Evolutionary conservation across 2,329 filamentous ascomycete species (phyloP), one percentile per base, ranked within the genome.

Genomic region (Colletotrichum liaoningense): DNA sequence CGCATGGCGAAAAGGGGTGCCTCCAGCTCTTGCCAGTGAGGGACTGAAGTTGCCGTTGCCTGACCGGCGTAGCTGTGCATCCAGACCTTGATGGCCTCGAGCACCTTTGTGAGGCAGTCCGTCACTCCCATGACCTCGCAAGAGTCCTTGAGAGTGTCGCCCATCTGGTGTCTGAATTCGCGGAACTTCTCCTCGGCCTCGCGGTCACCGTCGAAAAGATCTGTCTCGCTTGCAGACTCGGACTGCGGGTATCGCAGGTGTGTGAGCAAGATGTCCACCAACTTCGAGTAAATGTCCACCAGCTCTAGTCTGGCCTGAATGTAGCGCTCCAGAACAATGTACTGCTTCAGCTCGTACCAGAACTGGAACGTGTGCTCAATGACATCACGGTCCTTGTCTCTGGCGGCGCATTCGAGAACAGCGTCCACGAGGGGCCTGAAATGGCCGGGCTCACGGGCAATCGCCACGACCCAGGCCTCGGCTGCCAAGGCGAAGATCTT

Each of bases 341-440:
- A 98, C 81, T 98, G 95, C 86, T 99, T 99, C 59, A 99, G 89
- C 80, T 99, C 97, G 81, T 97, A 98, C 97, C 97, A 99, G 85
- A 99, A 98, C 77, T 91, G 92, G 84, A 99, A 99, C 0, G 97
- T 99, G 79, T 97, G 92, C 67, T 95, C 94, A 75, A 99, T 95
- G 5, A 95, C 95, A 77, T 99, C 97, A 74, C 93, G 91, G 67
- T 98, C 96, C 80, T 92, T 92, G 82, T 99, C 97, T 77, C 93
- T 90, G 12, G 93, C 91, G 74, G 94, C 95, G 79, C 95, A 98
- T 84, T 98, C 95, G n/a, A 98, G 88, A 19, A 99, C 92, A 7
- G 93, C 92, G 79, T 98, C 95, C 12, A 99, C 96, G 5, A 99
- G 87, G 12, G 91, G 91, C 52, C 94, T 90, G 85, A 98, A 98